Conservation (phyloP, 2,329 filamentous ascomycete genomes). For the Trichoderma oligosporum region DNA sequence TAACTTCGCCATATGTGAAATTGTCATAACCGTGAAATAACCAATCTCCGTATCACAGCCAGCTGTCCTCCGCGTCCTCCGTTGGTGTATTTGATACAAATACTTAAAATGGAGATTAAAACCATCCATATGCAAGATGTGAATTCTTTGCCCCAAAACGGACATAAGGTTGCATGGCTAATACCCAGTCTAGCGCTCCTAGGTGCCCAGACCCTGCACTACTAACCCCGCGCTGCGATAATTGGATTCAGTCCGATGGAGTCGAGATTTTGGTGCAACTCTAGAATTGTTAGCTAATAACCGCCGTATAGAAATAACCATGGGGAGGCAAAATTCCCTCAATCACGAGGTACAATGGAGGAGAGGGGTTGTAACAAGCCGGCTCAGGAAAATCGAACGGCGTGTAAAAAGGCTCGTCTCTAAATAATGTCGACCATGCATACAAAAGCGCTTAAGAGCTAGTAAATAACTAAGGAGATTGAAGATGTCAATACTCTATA, state of each 20-base stretch:
- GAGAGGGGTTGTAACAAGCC: not conserved
- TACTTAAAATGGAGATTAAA: not conserved
- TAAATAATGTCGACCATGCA: too few relatives aligned
- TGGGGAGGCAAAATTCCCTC: not conserved
- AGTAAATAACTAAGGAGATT: too few relatives aligned
- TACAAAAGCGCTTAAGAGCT: too few relatives aligned
- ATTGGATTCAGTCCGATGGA: not conserved
- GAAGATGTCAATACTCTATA: too few relatives aligned
- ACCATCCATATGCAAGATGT: not conserved
- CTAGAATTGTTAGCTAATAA: not conserved
- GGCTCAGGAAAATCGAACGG: not conserved
- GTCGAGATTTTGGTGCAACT: not conserved
- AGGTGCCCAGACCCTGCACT: not conserved
- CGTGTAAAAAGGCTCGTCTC: not conserved
- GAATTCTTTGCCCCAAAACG: constrained; percentile 1
- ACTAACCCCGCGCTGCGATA: not conserved
- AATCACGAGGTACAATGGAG: not conserved
- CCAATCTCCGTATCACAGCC: too few relatives aligned
- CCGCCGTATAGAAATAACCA: not conserved
- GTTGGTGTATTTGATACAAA: not conserved
- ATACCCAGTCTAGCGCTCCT: not conserved
- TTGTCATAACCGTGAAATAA: too few relatives aligned
- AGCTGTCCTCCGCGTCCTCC: not conserved
- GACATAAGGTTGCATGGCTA: not conserved
- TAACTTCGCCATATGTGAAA: too few relatives aligned